phyloP scores from a whole-genome alignment of 2,329 filamentous ascomycete species.

The Claviceps pazoutovae region DNA sequence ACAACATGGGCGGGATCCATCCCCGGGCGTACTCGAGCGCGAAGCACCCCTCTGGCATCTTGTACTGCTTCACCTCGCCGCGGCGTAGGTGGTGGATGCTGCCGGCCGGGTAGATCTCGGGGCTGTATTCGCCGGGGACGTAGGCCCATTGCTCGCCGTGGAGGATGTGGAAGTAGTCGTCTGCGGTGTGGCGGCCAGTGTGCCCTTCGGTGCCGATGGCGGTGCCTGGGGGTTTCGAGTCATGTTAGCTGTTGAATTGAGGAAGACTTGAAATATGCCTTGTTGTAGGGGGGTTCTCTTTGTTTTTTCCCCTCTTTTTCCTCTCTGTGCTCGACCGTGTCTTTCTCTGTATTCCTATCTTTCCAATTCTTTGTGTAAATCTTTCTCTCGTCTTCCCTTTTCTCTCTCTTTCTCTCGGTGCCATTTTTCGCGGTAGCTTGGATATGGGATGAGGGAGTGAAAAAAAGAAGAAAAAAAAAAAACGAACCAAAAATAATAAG shows the following conservation, averaged over 20 bases:
- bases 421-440: too few relatives aligned
- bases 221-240: conserved; percentile 31
- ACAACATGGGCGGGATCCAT: conserved; percentile 88
- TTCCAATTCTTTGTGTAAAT: background rate
- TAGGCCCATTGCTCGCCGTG: conserved; percentile 65
- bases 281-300: background rate
- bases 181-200: conserved; percentile 74
- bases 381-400: too few relatives aligned
- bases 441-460: too few relatives aligned
- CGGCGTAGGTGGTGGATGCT: conserved; percentile 58
- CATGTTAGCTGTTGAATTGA: background rate
- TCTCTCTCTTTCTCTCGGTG: too few relatives aligned
- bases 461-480: background rate
- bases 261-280: too few relatives aligned
- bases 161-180: conserved; percentile 92
- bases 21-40: conserved; percentile 74
- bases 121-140: conserved; percentile 49
- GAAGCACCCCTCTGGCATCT: conserved; percentile 63
- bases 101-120: conserved; percentile 57
- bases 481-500: conserved; percentile 63
- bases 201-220: conserved; percentile 78
- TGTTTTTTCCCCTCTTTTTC: background rate
- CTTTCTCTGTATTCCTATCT: background rate
- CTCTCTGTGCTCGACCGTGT: background rate
- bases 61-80: conserved; percentile 68